Evolutionary conservation across 768 basidiomycete species (phyloP).

Genomic region (Amanita polypyramis): DNA sequence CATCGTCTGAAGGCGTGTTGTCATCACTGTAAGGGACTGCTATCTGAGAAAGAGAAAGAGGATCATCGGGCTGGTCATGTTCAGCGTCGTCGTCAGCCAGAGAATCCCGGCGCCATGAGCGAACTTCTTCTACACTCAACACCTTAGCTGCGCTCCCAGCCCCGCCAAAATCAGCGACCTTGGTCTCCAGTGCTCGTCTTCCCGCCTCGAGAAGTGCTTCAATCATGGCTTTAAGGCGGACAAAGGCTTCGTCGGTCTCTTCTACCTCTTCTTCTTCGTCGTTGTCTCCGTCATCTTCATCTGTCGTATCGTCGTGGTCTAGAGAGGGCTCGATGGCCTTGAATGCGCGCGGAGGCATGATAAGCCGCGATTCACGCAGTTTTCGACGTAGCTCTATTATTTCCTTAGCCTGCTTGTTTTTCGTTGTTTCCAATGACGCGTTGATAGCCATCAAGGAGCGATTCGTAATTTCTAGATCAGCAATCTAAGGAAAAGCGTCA

Average conservation of each 20-base stretch:
- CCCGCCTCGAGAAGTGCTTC: conserved; percentile 52
- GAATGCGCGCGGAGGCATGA: conserved; percentile 59
- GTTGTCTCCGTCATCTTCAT: conserved; percentile 36
- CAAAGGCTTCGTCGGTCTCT: conserved; percentile 46
- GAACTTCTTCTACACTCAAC: conserved; percentile 61
- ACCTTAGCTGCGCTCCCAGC: conserved; percentile 49
- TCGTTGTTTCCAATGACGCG: conserved; percentile 66
- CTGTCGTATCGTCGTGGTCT: conserved; percentile 29
- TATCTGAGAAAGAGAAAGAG: background rate
- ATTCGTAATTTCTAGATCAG: conserved; percentile 87
- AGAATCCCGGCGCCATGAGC: conserved; percentile 36
- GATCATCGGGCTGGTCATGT: background rate
- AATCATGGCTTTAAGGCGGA: conserved; percentile 52
- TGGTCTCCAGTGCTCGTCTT: conserved; percentile 49
- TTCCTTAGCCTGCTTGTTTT: conserved; percentile 73
- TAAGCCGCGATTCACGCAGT: conserved; percentile 71
- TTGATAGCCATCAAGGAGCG: conserved; percentile 81
- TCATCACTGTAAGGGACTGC: conserved; percentile 1
- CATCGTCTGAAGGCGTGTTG: background rate
- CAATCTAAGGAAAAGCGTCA: conserved; percentile 45
- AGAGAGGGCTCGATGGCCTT: conserved; percentile 44
- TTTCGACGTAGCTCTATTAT: conserved; percentile 78
- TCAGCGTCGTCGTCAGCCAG: background rate
- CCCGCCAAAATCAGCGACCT: conserved; percentile 39
- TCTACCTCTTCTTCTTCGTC: conserved; percentile 25